A percentile compares a stretch with the other conserved stretches of the same genome.
These are phyloP conservation scores for Fusarium sp. DNA, from an alignment of 2,329 filamentous ascomycete species.

Conservation along the genomic window DNA sequence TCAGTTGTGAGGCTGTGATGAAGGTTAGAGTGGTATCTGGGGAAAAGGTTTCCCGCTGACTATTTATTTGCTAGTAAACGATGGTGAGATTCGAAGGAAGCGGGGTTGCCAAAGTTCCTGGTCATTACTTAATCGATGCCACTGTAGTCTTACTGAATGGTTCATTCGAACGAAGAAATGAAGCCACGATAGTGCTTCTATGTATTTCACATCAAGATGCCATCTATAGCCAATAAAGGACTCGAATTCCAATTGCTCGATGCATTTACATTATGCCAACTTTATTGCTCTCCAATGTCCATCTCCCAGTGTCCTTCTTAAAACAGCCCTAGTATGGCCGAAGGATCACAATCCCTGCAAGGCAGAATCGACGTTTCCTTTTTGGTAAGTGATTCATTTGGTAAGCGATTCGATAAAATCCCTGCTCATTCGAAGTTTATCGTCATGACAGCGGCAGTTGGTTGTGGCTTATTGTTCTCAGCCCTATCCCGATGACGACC, in stretches of 20 bases:
- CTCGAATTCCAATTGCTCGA: fast-evolving
- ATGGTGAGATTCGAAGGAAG: background rate
- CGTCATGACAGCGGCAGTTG: background rate
- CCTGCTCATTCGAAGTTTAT: background rate
- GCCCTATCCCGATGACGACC: background rate
- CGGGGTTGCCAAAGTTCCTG: background rate
- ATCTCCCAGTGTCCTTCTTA: background rate
- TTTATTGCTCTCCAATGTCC: background rate
- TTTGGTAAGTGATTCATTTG: background rate
- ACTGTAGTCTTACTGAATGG: background rate
- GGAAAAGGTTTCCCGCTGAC: background rate
- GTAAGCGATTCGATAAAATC: slow-evolving; percentile 7
- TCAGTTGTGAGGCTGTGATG: background rate
- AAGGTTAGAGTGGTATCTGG: background rate
- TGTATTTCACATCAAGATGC: no score
- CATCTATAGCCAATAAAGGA: background rate
- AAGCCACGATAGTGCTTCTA: no score
- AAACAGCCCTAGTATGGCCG: fast-evolving
- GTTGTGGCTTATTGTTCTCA: background rate
- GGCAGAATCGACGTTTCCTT: background rate
- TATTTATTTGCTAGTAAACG: background rate
- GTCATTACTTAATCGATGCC: background rate
- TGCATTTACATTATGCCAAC: background rate
- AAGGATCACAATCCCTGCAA: background rate
- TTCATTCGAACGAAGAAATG: background rate